These are phyloP conservation scores for Carnegiea gigantea DNA, from an alignment of 179 eudicot species.

Conservation along the genomic window DNA sequence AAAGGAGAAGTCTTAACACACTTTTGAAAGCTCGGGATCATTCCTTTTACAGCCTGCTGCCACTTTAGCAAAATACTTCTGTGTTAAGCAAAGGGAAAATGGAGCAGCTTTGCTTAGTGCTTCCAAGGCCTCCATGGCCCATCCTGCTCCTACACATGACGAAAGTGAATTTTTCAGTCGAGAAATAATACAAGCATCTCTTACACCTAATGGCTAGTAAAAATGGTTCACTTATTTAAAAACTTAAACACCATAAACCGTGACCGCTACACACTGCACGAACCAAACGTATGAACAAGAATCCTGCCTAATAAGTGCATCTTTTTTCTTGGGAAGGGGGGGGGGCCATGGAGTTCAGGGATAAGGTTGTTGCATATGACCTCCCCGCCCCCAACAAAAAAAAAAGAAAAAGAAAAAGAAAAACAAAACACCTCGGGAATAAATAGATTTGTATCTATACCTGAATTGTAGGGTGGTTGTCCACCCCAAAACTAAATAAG, in stretches of 20 bases:
- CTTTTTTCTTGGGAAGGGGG: too few relatives aligned
- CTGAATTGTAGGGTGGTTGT: too few relatives aligned
- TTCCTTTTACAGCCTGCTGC: slow-evolving; percentile 63
- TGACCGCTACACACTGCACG: neutral
- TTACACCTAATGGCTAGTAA: too few relatives aligned
- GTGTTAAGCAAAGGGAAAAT: slow-evolving; percentile 73
- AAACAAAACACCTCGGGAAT: too few relatives aligned
- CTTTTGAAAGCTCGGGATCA: slow-evolving; percentile 60
- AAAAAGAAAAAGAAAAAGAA: too few relatives aligned
- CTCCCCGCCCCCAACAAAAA: too few relatives aligned
- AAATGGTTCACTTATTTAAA: neutral
- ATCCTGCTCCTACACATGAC: slow-evolving; percentile 60
- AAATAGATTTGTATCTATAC: too few relatives aligned
- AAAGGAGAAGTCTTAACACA: slow-evolving; percentile 26
- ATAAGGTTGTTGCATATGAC: neutral
- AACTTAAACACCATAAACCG: too few relatives aligned
- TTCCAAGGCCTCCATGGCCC: slow-evolving; percentile 86
- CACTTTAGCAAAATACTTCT: slow-evolving; percentile 69
- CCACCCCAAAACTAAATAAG: neutral
- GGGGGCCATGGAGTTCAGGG: neutral
- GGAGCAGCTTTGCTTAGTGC: slow-evolving; percentile 84
- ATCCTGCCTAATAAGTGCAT: too few relatives aligned
- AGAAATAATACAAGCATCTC: neutral
- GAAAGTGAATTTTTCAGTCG: slow-evolving; percentile 6
- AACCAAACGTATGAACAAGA: neutral